phyloP scores from a whole-genome alignment of 1,139 yeast species.

The Nadsonia commutata region DNA sequence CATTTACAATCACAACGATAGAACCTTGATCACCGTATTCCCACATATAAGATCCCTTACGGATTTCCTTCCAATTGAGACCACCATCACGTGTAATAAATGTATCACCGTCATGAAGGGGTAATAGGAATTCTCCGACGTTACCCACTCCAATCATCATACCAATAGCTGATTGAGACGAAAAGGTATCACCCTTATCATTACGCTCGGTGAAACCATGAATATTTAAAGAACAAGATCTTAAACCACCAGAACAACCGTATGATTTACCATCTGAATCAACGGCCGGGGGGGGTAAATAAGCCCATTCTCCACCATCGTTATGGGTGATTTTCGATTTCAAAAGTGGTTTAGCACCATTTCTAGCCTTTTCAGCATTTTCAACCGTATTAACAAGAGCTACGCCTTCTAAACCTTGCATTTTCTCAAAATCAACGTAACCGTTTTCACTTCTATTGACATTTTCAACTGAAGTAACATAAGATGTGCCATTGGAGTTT shows the following conservation, averaged over 20 bases:
- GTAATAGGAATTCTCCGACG: slow-evolving; percentile 52
- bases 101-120: slow-evolving; percentile 43
- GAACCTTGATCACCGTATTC: slow-evolving; percentile 95
- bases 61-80: slow-evolving; percentile 66
- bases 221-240: slow-evolving; percentile 65
- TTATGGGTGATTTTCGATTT: slow-evolving; percentile 69
- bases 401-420: slow-evolving; percentile 82
- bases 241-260: slow-evolving; percentile 31
- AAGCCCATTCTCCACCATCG: slow-evolving; percentile 86
- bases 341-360: slow-evolving; percentile 37
- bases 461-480: slow-evolving; percentile 51
- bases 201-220: slow-evolving; percentile 85
- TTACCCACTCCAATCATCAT: slow-evolving; percentile 78
- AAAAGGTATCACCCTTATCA: slow-evolving; percentile 71
- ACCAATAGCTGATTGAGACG: slow-evolving; percentile 85
- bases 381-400: slow-evolving; percentile 56
- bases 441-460: slow-evolving; percentile 68
- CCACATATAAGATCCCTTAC: slow-evolving; percentile 72
- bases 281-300: slow-evolving; percentile 40
- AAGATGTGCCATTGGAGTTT: slow-evolving; percentile 91
- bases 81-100: slow-evolving; percentile 84
- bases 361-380: slow-evolving; percentile 31
- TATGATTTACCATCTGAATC: slow-evolving; percentile 51
- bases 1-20: slow-evolving; percentile 55
- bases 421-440: slow-evolving; percentile 76